A percentile compares a stretch with the other conserved stretches of the same genome.
Conservation (phyloP, 2,329 filamentous ascomycete species). For the Zymoseptoria pseudotritici region DNA sequence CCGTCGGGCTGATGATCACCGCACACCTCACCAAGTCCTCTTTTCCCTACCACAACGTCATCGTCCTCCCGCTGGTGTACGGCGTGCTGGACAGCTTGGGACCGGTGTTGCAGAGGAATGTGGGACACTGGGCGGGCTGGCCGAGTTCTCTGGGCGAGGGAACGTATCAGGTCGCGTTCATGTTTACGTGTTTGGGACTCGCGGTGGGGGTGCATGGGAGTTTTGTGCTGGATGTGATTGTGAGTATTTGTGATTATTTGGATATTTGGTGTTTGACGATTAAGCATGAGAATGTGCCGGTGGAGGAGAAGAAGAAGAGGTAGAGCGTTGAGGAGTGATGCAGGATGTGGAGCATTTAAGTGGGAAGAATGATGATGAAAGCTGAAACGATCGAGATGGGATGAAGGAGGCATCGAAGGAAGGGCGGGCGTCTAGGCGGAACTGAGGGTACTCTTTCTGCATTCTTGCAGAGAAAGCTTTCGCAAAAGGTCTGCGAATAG, state of each 20-base stretch:
- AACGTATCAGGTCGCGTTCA: constrained; percentile 84
- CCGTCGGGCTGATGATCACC: constrained; percentile 87
- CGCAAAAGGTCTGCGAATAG: too few relatives aligned
- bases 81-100: constrained; percentile 77
- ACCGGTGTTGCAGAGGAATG: constrained; percentile 50
- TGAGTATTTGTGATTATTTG: constrained; percentile 93
- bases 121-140: constrained; percentile 52
- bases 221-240: constrained; percentile 95
- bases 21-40: constrained; percentile 80
- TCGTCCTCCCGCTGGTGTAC: constrained; percentile 67
- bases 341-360: too few relatives aligned
- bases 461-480: too few relatives aligned
- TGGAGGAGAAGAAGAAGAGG: constrained; percentile 14
- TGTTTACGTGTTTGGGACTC: constrained; percentile 80
- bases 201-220: constrained; percentile 90
- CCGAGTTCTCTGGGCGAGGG: constrained; percentile 60
- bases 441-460: too few relatives aligned
- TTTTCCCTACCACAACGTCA: constrained; percentile 87
- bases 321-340: not conserved
- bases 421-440: too few relatives aligned
- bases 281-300: constrained; percentile 53
- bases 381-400: too few relatives aligned
- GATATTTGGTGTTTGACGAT: constrained; percentile 99
- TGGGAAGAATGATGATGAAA: too few relatives aligned
- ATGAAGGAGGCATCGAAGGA: too few relatives aligned